A percentile compares a stretch with the other conserved stretches of the same genome.
These are phyloP conservation scores for Cryptococcus maquisensis DNA, from an alignment of 1,284 basidiomycete species.

Conservation along the genomic window DNA sequence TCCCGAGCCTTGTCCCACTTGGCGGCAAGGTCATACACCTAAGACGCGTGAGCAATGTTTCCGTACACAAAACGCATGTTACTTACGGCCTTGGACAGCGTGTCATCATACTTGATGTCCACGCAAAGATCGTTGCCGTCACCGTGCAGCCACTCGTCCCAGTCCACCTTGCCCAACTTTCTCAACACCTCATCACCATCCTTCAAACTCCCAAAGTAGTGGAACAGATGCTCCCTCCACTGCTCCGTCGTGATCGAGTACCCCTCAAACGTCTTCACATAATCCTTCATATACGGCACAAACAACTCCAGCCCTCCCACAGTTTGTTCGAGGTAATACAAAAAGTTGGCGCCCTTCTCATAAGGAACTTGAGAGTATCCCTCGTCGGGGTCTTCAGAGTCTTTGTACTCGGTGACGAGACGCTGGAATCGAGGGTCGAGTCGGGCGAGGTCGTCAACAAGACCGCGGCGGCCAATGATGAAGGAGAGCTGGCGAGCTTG, in stretches of 20 bases:
- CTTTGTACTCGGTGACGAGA: constrained; percentile 75
- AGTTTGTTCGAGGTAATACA: constrained; percentile 64
- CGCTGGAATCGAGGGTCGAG: constrained; percentile 67
- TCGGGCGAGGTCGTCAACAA: constrained; percentile 63
- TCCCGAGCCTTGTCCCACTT: constrained; percentile 70
- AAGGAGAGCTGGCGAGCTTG: constrained; percentile 66
- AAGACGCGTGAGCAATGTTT: constrained; percentile 4
- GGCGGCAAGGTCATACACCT: constrained; percentile 61
- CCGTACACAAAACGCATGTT: neutral
- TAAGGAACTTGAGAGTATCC: constrained; percentile 67
- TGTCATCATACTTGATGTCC: constrained; percentile 74
- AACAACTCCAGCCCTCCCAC: constrained; percentile 85
- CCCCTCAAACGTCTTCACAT: constrained; percentile 53
- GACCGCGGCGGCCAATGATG: constrained; percentile 58
- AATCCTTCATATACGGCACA: constrained; percentile 68
- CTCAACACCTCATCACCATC: constrained; percentile 63
- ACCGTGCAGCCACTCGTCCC: constrained; percentile 85
- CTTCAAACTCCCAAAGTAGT: constrained; percentile 60
- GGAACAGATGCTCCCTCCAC: constrained; percentile 81
- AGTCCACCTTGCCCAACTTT: constrained; percentile 69
- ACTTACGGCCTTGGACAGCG: constrained; percentile 60
- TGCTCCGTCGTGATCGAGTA: constrained; percentile 81
- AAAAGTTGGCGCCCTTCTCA: constrained; percentile 70
- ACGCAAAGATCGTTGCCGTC: constrained; percentile 74
- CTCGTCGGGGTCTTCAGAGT: constrained; percentile 60